phyloP scores from a whole-genome alignment of 179 eudicot species.

The Camellia oleifera region DNA sequence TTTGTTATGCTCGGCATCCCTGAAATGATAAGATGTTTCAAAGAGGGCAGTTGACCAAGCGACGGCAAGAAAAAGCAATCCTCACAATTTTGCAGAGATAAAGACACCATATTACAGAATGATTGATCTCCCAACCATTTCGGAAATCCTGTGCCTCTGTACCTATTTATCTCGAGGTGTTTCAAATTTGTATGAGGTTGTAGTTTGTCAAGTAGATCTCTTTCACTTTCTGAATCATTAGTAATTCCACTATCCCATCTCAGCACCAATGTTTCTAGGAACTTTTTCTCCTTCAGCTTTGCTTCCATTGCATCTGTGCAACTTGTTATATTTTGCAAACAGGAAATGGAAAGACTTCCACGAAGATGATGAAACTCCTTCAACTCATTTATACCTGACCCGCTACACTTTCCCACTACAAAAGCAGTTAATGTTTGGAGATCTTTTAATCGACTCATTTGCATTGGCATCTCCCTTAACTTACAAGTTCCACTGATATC shows the following conservation, averaged over 20 bases:
- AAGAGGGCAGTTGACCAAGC: slow-evolving; percentile 13
- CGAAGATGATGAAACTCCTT: too few relatives aligned
- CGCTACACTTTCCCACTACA: not conserved
- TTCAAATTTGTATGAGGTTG: slow-evolving; percentile 11
- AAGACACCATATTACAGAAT: slow-evolving; percentile 5
- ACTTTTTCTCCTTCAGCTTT: not conserved
- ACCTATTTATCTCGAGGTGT: not conserved
- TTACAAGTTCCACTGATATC: not conserved
- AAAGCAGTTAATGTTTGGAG: slow-evolving; percentile 8
- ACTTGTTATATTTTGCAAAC: not conserved
- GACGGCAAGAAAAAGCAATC: slow-evolving; percentile 11
- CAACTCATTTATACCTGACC: not conserved
- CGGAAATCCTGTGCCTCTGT: slow-evolving; percentile 11
- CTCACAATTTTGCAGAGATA: not conserved
- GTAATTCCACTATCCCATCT: not conserved
- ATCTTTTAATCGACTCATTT: not conserved
- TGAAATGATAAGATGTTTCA: slow-evolving; percentile 1
- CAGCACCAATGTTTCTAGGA: slow-evolving; percentile 1
- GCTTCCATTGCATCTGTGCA: not conserved
- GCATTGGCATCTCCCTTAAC: slow-evolving; percentile 12
- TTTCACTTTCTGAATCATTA: not conserved
- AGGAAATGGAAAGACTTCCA: not conserved
- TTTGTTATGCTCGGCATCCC: not conserved
- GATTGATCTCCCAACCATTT: slow-evolving; percentile 12
- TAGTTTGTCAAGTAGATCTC: not conserved